phyloP scores from a whole-genome alignment of 169 alveolate species.

The Blepharisma undulans region DNA sequence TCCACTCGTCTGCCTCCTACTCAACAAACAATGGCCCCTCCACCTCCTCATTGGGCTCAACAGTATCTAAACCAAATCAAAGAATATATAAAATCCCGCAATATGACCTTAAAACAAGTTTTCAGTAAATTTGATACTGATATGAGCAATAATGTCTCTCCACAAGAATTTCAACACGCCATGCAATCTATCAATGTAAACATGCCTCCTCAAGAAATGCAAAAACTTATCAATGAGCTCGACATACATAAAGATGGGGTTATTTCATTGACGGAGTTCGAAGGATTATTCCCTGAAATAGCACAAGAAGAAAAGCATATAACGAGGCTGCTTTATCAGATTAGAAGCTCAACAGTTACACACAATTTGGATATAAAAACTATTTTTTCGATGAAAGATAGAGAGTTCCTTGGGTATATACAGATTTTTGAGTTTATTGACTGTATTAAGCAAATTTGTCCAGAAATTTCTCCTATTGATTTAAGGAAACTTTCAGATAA shows the following conservation, averaged over 20 bases:
- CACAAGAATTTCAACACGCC: background rate
- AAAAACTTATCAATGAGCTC: slow-evolving; percentile 33
- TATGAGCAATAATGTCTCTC: slow-evolving; percentile 11
- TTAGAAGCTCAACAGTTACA: background rate
- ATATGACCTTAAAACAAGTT: slow-evolving; percentile 2
- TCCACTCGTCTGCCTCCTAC: background rate
- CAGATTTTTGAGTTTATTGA: background rate
- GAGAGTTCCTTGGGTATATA: background rate
- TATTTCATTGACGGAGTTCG: slow-evolving; percentile 14
- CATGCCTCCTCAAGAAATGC: slow-evolving; percentile 19
- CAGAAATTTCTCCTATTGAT: slow-evolving; percentile 8
- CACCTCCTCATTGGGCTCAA: slow-evolving; percentile 33
- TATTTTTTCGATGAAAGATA: slow-evolving; percentile 5
- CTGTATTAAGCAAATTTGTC: background rate
- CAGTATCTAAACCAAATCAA: slow-evolving; percentile 2
- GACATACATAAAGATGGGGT: background rate
- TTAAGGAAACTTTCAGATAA: background rate
- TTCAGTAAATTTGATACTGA: background rate
- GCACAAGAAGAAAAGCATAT: background rate
- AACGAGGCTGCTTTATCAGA: background rate
- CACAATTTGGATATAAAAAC: background rate
- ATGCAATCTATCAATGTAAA: background rate
- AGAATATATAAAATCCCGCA: background rate
- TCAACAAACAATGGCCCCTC: background rate
- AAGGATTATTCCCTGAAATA: slow-evolving; percentile 22